Conservation (phyloP, 176 grass and related monocot genomes). For the Cymbopogon citratus region DNA sequence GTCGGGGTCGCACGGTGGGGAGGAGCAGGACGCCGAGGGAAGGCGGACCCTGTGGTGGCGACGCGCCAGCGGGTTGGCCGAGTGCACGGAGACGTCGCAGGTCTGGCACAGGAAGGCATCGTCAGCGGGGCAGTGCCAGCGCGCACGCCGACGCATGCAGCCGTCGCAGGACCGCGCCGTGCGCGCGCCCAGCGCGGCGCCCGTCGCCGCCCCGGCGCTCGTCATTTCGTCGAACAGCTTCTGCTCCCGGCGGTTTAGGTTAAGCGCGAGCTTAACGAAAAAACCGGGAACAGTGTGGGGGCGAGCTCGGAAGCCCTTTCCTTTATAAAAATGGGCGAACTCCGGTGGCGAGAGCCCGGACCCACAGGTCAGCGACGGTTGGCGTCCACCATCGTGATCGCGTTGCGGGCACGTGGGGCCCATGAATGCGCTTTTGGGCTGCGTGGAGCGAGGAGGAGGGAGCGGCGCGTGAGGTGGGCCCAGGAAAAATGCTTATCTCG, state of each 20-base stretch:
- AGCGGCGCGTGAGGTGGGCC: not conserved
- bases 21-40: slow-evolving; percentile 23
- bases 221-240: slow-evolving; percentile 28
- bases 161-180: slow-evolving; percentile 70
- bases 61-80: slow-evolving; percentile 71
- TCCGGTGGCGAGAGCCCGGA: not conserved
- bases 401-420: slow-evolving; percentile 8
- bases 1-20: slow-evolving; percentile 17
- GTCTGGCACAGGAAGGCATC: slow-evolving; percentile 78
- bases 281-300: slow-evolving; percentile 11
- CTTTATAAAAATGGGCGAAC: slow-evolving; percentile 32
- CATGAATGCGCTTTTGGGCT: slow-evolving; percentile 32
- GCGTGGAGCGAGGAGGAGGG: slow-evolving; percentile 17
- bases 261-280: slow-evolving; percentile 30
- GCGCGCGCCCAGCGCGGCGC: slow-evolving; percentile 46
- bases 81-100: slow-evolving; percentile 83
- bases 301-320: slow-evolving; percentile 6
- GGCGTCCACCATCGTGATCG: not conserved
- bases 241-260: not conserved
- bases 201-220: slow-evolving; percentile 24
- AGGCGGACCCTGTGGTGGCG: slow-evolving; percentile 76
- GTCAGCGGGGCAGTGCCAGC: slow-evolving; percentile 73
- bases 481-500: slow-evolving; percentile 43
- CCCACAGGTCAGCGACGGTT: not conserved
- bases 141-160: slow-evolving; percentile 69